phyloP scores from a whole-genome alignment of 2,329 filamentous ascomycete genomes.

The Aspergillus unguis region DNA sequence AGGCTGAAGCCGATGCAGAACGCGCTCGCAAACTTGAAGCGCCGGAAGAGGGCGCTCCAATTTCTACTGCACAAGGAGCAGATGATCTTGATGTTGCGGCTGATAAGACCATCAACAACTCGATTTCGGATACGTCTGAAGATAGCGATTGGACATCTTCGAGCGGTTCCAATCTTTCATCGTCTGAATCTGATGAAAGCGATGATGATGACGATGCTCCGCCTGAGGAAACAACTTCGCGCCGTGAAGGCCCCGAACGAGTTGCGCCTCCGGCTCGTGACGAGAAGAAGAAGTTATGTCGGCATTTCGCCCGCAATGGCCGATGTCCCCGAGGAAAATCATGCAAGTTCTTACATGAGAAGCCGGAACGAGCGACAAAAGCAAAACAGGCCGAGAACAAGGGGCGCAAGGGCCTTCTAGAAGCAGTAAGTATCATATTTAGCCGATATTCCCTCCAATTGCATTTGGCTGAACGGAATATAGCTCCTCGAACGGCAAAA shows the following conservation, averaged over 20 bases:
- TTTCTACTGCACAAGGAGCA: background rate
- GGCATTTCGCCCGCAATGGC: conserved; percentile 40
- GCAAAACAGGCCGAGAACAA: conserved; percentile 27
- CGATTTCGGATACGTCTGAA: conserved; percentile 19
- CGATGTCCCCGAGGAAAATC: conserved; percentile 41
- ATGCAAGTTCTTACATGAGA: conserved; percentile 44
- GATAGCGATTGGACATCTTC: conserved; percentile 41
- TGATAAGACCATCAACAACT: conserved; percentile 3
- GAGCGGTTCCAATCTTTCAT: conserved; percentile 31
- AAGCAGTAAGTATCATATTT: conserved; percentile 35
- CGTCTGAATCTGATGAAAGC: conserved; percentile 24
- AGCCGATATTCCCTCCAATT: background rate
- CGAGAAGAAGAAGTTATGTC: conserved; percentile 35
- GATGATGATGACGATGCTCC: conserved; percentile 32
- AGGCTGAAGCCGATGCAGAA: conserved; percentile 44
- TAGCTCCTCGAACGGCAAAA: conserved; percentile 44
- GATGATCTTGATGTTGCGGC: background rate
- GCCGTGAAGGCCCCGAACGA: conserved; percentile 39
- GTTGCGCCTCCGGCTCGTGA: conserved; percentile 39
- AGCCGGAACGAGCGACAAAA: conserved; percentile 27
- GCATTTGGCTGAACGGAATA: conserved; percentile 12
- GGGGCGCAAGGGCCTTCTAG: conserved; percentile 42
- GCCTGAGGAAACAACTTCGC: conserved; percentile 43
- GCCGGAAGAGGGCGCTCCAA: conserved; percentile 24
- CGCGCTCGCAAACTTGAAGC: conserved; percentile 36